Conservation (phyloP, 768 basidiomycete species). For the Termitomyces sp. region DNA sequence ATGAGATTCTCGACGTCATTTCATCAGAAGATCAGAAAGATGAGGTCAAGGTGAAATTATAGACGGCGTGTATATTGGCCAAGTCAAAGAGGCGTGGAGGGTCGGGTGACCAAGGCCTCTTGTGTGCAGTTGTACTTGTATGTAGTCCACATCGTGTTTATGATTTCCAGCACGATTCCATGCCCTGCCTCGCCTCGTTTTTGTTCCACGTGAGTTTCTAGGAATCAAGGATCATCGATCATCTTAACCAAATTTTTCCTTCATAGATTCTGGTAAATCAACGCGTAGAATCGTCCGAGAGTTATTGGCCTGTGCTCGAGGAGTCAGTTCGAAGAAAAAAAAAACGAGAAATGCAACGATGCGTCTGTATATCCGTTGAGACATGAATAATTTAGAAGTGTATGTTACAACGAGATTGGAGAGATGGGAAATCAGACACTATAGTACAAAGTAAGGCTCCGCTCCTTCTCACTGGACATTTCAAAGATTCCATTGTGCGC, state of each 20-base stretch:
- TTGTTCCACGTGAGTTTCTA: slow-evolving; percentile 28
- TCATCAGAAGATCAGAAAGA: slow-evolving; percentile 42
- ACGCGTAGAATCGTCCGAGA: background rate
- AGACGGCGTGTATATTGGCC: slow-evolving; percentile 22
- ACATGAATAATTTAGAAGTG: slow-evolving; percentile 11
- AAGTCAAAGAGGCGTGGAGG: slow-evolving; percentile 10
- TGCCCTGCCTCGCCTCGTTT: slow-evolving; percentile 24
- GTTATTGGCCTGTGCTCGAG: background rate
- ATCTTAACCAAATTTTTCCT: slow-evolving; percentile 23
- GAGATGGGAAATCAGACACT: background rate
- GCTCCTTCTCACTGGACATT: background rate
- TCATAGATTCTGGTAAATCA: slow-evolving; percentile 15
- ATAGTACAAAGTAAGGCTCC: slow-evolving; percentile 5
- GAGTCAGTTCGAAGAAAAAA: too few species aligned
- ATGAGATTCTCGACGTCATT: slow-evolving; percentile 76
- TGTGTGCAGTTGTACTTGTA: slow-evolving; percentile 28
- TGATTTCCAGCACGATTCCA: slow-evolving; percentile 28
- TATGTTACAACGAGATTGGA: slow-evolving; percentile 16
- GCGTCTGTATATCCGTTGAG: background rate
- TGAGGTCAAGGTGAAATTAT: slow-evolving; percentile 60
- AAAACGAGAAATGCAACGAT: background rate
- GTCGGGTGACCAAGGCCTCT: slow-evolving; percentile 36
- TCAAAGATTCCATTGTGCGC: slow-evolving; percentile 50
- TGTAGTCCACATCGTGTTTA: slow-evolving; percentile 37
- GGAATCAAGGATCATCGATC: slow-evolving; percentile 8